Percentiles rank a stretch among this genome's conserved stretches.
phyloP scores from a whole-genome alignment of 306 rosid species.

The Hippophae tibetana region DNA sequence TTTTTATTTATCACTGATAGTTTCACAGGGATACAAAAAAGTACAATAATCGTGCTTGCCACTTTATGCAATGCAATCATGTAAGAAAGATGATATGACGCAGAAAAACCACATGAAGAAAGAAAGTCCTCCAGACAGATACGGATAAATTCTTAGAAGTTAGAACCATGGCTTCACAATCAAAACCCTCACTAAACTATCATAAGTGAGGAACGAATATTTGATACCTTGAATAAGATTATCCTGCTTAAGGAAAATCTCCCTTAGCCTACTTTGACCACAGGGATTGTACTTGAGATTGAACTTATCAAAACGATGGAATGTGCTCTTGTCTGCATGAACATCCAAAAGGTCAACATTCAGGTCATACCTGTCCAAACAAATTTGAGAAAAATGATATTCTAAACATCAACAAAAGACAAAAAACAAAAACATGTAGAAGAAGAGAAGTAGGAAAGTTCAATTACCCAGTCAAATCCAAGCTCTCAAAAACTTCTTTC shows the following conservation, averaged over 20 bases:
- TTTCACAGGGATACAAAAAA: no score
- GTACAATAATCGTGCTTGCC: no score
- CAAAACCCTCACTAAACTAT: background rate
- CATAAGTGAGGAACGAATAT: slow-evolving; percentile 2
- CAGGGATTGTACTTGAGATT: slow-evolving; percentile 98
- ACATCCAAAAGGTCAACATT: slow-evolving; percentile 99
- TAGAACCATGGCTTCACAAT: background rate
- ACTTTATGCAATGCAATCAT: no score
- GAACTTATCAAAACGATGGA: slow-evolving; percentile 98
- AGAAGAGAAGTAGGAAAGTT: background rate
- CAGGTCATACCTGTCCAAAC: slow-evolving; percentile 72
- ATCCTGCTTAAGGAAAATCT: slow-evolving; percentile 95
- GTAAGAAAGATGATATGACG: background rate
- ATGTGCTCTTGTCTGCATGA: slow-evolving; percentile 99
- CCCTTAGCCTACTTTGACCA: slow-evolving; percentile 99
- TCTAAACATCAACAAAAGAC: slow-evolving; percentile 3
- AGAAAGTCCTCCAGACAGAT: background rate
- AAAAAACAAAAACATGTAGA: slow-evolving; percentile 1
- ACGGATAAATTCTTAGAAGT: background rate
- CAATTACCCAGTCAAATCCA: slow-evolving; percentile 85
- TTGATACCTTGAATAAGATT: slow-evolving; percentile 91
- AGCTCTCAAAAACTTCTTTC: slow-evolving; percentile 96
- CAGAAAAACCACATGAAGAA: background rate
- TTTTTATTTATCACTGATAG: no score
- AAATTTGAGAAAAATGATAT: slow-evolving; percentile 22